Percentiles rank a stretch among this genome's conserved stretches.
These are phyloP conservation scores for Tolypocladium pustulatum DNA, from an alignment of 2,329 filamentous ascomycete genomes.

Conservation along the genomic window DNA sequence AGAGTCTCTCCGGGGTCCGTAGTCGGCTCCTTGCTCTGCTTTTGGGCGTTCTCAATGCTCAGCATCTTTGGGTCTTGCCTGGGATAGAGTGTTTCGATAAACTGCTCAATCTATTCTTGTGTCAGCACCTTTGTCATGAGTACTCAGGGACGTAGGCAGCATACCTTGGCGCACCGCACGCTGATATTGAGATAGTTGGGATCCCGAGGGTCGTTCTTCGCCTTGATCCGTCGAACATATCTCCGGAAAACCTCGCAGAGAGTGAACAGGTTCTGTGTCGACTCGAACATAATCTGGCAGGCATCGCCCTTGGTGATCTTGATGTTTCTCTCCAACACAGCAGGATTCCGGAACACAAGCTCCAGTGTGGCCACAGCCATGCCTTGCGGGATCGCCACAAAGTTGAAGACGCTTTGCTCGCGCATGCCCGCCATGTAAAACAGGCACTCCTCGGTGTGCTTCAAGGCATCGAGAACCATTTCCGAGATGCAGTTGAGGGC, in stretches of 20 bases:
- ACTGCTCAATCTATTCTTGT: conserved; percentile 69
- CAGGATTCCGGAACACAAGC: conserved; percentile 81
- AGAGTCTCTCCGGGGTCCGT: conserved; percentile 49
- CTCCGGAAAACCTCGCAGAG: conserved; percentile 73
- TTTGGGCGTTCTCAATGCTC: conserved; percentile 26
- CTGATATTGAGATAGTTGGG: conserved; percentile 90
- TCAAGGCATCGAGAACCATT: conserved; percentile 85
- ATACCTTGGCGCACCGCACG: conserved; percentile 74
- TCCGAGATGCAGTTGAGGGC: conserved; percentile 83
- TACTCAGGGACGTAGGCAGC: background rate
- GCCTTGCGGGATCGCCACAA: conserved; percentile 88
- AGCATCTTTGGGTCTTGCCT: conserved; percentile 61
- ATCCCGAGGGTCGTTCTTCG: conserved; percentile 89
- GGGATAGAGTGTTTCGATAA: conserved; percentile 90
- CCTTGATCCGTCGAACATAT: conserved; percentile 72
- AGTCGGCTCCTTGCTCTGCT: conserved; percentile 27
- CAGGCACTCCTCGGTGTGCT: conserved; percentile 84
- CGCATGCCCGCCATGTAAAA: conserved; percentile 93
- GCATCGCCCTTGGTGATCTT: conserved; percentile 96
- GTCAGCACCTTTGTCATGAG: background rate
- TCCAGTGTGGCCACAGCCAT: conserved; percentile 98
- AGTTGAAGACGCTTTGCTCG: conserved; percentile 98
- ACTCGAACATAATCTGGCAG: conserved; percentile 83
- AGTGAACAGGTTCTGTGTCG: conserved; percentile 76
- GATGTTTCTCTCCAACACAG: conserved; percentile 75